Conservation (phyloP, 371 early-diverging fungal genomes). For the Rhizopus microsporus region DNA sequence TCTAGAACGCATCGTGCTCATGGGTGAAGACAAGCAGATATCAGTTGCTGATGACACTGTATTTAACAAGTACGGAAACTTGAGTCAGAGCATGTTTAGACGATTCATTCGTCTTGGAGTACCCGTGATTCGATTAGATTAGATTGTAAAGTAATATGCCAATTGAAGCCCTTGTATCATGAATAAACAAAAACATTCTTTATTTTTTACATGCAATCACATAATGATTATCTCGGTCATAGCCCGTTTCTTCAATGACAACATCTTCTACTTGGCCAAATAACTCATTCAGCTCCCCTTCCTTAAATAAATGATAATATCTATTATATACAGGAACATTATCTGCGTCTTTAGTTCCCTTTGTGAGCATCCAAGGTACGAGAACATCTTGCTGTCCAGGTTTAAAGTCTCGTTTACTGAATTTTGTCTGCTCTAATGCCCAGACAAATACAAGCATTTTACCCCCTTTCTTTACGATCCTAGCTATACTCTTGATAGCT, state of each 20-base stretch:
- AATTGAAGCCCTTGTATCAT: not conserved
- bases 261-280: slow-evolving; percentile 48
- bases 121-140: slow-evolving; percentile 79
- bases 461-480: slow-evolving; percentile 77
- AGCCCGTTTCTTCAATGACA: slow-evolving; percentile 69
- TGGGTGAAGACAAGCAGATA: slow-evolving; percentile 98
- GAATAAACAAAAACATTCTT: slow-evolving; percentile 10
- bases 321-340: slow-evolving; percentile 47
- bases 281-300: slow-evolving; percentile 83
- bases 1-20: slow-evolving; percentile 87
- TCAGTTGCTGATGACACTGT: slow-evolving; percentile 89
- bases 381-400: slow-evolving; percentile 85
- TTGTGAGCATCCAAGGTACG: slow-evolving; percentile 87
- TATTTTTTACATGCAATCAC: slow-evolving; percentile 51
- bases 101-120: slow-evolving; percentile 91
- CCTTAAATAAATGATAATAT: slow-evolving; percentile 92
- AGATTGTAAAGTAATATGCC: slow-evolving; percentile 45
- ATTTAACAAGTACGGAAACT: slow-evolving; percentile 80
- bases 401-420: slow-evolving; percentile 76
- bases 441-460: slow-evolving; percentile 89
- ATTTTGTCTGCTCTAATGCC: slow-evolving; percentile 88
- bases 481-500: slow-evolving; percentile 79
- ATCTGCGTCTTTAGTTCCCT: slow-evolving; percentile 22
- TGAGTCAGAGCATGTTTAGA: slow-evolving; percentile 92
- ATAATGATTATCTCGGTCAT: slow-evolving; percentile 95